These are phyloP conservation scores for Salpingoeca rosetta DNA, from an alignment of 78 protist genomes.

Conservation along the genomic window DNA sequence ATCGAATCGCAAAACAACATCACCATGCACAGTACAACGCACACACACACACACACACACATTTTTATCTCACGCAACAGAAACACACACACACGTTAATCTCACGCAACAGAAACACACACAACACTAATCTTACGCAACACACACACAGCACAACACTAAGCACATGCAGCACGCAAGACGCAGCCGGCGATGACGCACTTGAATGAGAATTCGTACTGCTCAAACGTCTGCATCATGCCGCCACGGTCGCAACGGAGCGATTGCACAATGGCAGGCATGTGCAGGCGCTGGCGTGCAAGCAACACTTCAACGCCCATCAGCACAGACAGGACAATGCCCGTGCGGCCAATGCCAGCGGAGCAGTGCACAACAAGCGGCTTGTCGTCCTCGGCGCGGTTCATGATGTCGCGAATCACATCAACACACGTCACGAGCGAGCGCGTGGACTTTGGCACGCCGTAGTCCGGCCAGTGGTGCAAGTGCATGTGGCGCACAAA, in stretches of 20 bases:
- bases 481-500: conserved; percentile 27
- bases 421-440: not conserved
- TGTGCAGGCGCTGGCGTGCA: not conserved
- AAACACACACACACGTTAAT: no score
- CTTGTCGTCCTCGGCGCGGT: not conserved
- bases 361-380: conserved; percentile 55
- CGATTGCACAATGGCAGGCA: not conserved
- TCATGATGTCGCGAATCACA: not conserved
- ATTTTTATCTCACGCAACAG: no score
- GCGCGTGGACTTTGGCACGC: conserved; percentile 17
- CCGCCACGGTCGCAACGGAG: not conserved
- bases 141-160: no score
- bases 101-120: no score
- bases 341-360: conserved; percentile 61
- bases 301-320: not conserved
- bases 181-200: no score
- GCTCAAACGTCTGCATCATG: conserved; percentile 20
- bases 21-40: no score
- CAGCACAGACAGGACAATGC: conserved; percentile 30
- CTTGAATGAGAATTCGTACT: conserved; percentile 8
- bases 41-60: no score
- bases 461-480: conserved; percentile 54
- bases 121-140: no score
- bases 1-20: no score
- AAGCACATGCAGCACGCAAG: no score